Percentiles rank a stretch among this genome's conserved stretches.
phyloP scores from a whole-genome alignment of 169 alveolate species.

The Cryptosporidium baileyi region DNA sequence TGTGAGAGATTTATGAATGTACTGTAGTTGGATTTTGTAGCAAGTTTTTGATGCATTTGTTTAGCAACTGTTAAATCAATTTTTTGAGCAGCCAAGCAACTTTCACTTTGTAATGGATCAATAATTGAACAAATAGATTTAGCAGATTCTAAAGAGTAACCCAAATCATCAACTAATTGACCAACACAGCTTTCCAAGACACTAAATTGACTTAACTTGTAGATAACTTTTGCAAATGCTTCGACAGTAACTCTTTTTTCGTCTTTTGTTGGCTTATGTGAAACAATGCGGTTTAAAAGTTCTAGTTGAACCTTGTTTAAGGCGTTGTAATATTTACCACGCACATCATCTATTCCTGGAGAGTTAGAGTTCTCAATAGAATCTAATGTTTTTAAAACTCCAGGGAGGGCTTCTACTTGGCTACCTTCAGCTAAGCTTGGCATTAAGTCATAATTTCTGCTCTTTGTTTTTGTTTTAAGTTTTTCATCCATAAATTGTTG shows the following conservation, averaged over 20 bases:
- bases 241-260: slow-evolving; percentile 58
- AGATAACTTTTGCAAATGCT: slow-evolving; percentile 57
- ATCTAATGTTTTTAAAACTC: slow-evolving; percentile 50
- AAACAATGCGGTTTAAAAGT: slow-evolving; percentile 23
- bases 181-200: slow-evolving; percentile 63
- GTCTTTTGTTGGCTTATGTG: slow-evolving; percentile 40
- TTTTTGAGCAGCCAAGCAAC: slow-evolving; percentile 59
- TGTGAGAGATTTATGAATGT: slow-evolving; percentile 57
- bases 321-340: slow-evolving; percentile 44
- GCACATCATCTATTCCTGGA: slow-evolving; percentile 62
- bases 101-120: slow-evolving; percentile 65
- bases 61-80: slow-evolving; percentile 48
- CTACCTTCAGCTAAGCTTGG: slow-evolving; percentile 67
- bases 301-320: slow-evolving; percentile 51
- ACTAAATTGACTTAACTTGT: slow-evolving; percentile 45
- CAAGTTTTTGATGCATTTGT: slow-evolving; percentile 54
- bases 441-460: slow-evolving; percentile 36
- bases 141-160: slow-evolving; percentile 32
- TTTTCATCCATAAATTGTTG: slow-evolving; percentile 64
- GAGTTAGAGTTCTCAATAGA: slow-evolving; percentile 31
- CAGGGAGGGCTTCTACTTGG: slow-evolving; percentile 55
- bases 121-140: slow-evolving; percentile 51
- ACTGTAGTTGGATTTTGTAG: background rate
- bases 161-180: slow-evolving; percentile 39
- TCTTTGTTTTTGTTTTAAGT: background rate